These are phyloP conservation scores for Magnaporthiopsis incrustans DNA, from an alignment of 2,329 filamentous ascomycete genomes.

Conservation along the genomic window DNA sequence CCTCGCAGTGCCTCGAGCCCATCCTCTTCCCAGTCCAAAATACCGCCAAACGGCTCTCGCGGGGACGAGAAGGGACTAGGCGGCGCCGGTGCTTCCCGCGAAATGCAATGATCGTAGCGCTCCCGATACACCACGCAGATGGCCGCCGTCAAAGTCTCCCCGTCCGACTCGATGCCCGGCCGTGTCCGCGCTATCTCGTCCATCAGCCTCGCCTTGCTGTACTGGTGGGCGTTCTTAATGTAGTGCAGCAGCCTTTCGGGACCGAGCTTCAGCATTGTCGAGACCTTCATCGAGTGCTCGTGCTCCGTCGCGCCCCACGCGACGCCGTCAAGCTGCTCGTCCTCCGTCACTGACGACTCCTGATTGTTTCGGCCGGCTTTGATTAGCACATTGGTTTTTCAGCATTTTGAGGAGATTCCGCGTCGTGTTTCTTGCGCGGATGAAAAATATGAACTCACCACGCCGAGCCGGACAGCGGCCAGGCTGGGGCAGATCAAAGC, in stretches of 20 bases:
- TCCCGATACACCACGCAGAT: constrained; percentile 15
- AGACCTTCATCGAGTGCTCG: constrained; percentile 22
- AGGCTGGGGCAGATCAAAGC: constrained; percentile 37
- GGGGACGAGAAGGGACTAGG: background rate
- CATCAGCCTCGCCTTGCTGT: constrained; percentile 36
- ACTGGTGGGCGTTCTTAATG: constrained; percentile 37
- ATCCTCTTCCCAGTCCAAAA: constrained; percentile 31
- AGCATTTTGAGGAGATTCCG: background rate
- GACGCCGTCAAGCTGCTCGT: constrained; percentile 17
- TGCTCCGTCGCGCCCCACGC: constrained; percentile 21
- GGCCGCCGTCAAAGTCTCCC: constrained; percentile 30
- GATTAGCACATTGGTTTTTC: background rate
- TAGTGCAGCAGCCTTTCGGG: constrained; percentile 42
- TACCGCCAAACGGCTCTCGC: constrained; percentile 22
- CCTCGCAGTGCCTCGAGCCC: background rate
- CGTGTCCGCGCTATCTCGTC: constrained; percentile 30
- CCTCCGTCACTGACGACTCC: constrained; percentile 16
- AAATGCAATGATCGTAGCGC: background rate
- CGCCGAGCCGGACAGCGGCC: constrained; percentile 25
- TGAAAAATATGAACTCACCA: no score
- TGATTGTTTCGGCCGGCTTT: constrained; percentile 4
- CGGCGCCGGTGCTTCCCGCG: background rate
- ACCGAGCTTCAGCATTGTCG: constrained; percentile 38
- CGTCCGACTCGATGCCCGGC: constrained; percentile 34
- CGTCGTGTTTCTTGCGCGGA: no score